A percentile compares a stretch with the other conserved stretches of the same genome.
These are phyloP conservation scores for Clarireedia hainanense DNA, from an alignment of 2,329 filamentous ascomycete genomes.

Conservation along the genomic window DNA sequence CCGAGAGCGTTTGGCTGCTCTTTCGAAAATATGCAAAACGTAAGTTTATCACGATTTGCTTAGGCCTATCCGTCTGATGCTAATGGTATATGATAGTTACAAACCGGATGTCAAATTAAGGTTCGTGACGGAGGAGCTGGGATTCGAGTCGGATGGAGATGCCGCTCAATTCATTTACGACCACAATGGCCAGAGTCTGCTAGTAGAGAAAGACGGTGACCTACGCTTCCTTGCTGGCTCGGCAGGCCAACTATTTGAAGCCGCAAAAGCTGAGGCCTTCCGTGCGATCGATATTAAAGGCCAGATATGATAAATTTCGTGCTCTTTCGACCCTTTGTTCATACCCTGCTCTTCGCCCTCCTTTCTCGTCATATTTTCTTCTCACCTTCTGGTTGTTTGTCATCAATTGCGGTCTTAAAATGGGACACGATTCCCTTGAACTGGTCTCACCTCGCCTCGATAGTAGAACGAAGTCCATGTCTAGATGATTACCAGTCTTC, in stretches of 20 bases:
- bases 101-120: constrained; percentile 83
- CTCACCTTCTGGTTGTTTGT: constrained; percentile 1
- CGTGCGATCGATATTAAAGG: constrained; percentile 92
- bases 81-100: constrained; percentile 59
- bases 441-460: neutral
- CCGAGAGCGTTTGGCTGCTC: constrained; percentile 81
- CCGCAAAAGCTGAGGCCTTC: constrained; percentile 66
- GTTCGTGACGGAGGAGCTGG: constrained; percentile 92
- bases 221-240: constrained; percentile 70
- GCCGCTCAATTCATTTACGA: constrained; percentile 86
- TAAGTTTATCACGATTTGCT: constrained; percentile 44
- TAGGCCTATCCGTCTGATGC: constrained; percentile 23
- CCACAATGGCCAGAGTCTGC: constrained; percentile 63
- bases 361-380: constrained; percentile 11
- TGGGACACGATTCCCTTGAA: neutral
- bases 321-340: constrained; percentile 7
- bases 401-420: neutral
- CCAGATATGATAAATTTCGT: constrained; percentile 57
- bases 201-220: constrained; percentile 68
- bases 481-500: constrained; percentile 1
- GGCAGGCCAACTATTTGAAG: constrained; percentile 66
- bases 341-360: constrained; percentile 8
- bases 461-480: constrained; percentile 2
- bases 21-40: constrained; percentile 92
- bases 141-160: constrained; percentile 87